Evolutionary conservation across 2,329 filamentous ascomycete genomes (phyloP).

Genomic region (Camptophora hylomeconis): DNA sequence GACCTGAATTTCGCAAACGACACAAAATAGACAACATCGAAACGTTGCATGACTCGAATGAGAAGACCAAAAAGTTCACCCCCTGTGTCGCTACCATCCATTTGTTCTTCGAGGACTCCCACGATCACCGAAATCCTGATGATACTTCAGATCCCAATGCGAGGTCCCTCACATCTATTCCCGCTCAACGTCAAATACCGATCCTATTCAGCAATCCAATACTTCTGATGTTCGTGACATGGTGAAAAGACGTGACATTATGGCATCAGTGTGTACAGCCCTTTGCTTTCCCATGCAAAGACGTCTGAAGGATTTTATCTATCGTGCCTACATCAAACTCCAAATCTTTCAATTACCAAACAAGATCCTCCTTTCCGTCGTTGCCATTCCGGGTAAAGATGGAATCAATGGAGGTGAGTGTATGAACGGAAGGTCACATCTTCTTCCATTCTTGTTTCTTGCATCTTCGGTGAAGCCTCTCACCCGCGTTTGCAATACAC

Average conservation of each 20-base stretch:
- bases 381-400: no score
- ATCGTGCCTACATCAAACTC: slow-evolving; percentile 49
- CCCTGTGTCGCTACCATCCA: slow-evolving; percentile 1
- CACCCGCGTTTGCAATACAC: no score
- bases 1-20: background rate
- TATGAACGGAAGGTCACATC: slow-evolving; percentile 36
- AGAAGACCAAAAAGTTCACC: background rate
- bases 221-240: slow-evolving; percentile 1
- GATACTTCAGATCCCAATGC: background rate
- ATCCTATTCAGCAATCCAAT: slow-evolving; percentile 1
- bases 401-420: slow-evolving; percentile 31
- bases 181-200: background rate
- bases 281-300: slow-evolving; percentile 43
- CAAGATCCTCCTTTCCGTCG: slow-evolving; percentile 28
- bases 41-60: background rate
- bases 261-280: slow-evolving; percentile 65
- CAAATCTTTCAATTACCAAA: slow-evolving; percentile 36
- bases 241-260: slow-evolving; percentile 10
- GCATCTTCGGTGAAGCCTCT: no score
- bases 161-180: background rate
- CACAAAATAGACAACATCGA: background rate
- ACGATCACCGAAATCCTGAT: background rate
- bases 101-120: no score
- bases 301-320: slow-evolving; percentile 53
- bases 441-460: slow-evolving; percentile 2